Base-by-base conservation (phyloP, 2,329 filamentous ascomycete genomes). In the Fragosphaeria purpurea region DNA sequence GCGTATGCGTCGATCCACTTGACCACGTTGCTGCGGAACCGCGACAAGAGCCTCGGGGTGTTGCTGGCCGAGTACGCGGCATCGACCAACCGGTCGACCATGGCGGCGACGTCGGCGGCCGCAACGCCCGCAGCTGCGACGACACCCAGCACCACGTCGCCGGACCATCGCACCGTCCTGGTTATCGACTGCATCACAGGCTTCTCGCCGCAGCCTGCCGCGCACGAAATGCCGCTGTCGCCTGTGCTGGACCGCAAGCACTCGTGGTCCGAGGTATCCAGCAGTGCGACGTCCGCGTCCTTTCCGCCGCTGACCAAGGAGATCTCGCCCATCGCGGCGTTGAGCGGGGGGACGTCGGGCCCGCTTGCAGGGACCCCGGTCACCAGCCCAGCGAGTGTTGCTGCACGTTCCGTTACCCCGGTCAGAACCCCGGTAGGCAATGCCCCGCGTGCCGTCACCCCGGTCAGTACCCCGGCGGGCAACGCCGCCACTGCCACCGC, bases 121-220 rank as follows among this genome's bases (percentile, higher is more conserved):
- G 63, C 59, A 34, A 56, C 62, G 1, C 64, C 70, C 4, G 30
- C 41, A 4, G 11, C 12, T 11, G 35, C 10, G 6, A 7, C 37
- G 32, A 38, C 39, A 11, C 6, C 30, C 7, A 13, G 38, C 2
- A 33, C 46, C 4, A 2, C 46, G 5, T 3, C 43, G 4, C 6
- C 7, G 6, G 6, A 4, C 1, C 42, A 47, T 34, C 47, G 48
- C 13, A 63, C 67, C 33, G 77, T 82, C 11, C 70, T 83, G 0
- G 75, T 84, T 6, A 75, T 83, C 41, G 80, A 84, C 63, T 83
- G 80, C 61, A 78, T 80, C 59, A 80, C 77, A 7, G 74, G 72
- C 50, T 72, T 78, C 55, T 60, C 65, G 41, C 67, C 65, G n/a
- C 64, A 68, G 53, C 63, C 67, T 12, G 66, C 62, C 33, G 65